These are phyloP conservation scores for Plasmodium inui DNA, from an alignment of 169 alveolate genomes.

Conservation along the genomic window DNA sequence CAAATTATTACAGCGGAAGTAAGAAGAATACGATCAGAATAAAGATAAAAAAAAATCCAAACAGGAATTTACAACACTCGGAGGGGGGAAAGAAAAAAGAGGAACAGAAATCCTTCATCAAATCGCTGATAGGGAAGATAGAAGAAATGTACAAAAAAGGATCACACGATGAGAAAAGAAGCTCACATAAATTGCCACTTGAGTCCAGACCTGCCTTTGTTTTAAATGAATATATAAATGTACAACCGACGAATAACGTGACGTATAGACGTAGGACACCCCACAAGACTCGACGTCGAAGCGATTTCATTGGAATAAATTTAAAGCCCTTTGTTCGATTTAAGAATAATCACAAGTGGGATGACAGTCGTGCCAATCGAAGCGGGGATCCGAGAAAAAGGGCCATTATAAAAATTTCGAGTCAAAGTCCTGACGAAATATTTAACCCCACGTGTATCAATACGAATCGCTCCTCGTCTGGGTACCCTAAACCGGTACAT, in stretches of 20 bases:
- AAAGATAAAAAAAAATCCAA: constrained; percentile 23
- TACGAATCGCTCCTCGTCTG: not conserved
- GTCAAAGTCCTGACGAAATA: constrained; percentile 10
- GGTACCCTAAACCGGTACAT: constrained; percentile 1
- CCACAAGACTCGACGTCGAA: constrained; percentile 24
- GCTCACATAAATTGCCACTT: not conserved
- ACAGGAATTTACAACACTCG: not conserved
- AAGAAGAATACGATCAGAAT: not conserved
- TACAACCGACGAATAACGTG: constrained; percentile 56
- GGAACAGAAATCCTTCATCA: constrained; percentile 21
- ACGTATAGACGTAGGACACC: constrained; percentile 74
- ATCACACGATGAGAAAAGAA: not conserved
- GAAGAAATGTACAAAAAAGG: constrained; percentile 36
- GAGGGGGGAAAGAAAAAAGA: not conserved
- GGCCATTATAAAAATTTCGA: constrained; percentile 67
- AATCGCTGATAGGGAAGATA: constrained; percentile 8
- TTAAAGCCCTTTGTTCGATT: constrained; percentile 58
- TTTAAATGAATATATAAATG: constrained; percentile 57
- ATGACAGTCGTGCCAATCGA: not conserved
- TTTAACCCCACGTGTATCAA: not conserved
- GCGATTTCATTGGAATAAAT: constrained; percentile 65
- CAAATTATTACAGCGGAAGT: not conserved
- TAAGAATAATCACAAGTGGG: constrained; percentile 10
- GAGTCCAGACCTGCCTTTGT: not conserved
- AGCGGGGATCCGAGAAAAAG: not conserved